Percentiles rank a stretch among this genome's conserved stretches.
Conservation (phyloP, 2,329 filamentous ascomycete genomes). For the Colletotrichum theobromicola region DNA sequence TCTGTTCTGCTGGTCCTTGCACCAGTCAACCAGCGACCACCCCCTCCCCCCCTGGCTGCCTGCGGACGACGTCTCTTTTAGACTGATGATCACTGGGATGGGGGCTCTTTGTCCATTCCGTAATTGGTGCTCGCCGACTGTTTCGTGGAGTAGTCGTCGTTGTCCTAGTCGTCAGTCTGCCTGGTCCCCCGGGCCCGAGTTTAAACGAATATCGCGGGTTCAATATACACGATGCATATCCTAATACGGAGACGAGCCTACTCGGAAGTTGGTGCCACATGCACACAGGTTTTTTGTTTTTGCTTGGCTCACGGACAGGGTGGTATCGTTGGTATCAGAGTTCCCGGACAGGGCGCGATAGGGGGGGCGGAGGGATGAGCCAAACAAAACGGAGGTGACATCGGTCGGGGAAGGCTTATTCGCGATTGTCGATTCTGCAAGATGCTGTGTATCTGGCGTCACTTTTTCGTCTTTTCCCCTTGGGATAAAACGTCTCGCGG, state of each 20-base stretch:
- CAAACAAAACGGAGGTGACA: neutral
- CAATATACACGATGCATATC: neutral
- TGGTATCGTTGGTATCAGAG: neutral
- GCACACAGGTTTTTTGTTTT: neutral
- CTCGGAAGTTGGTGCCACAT: neutral
- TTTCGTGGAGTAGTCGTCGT: neutral
- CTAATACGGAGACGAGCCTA: neutral
- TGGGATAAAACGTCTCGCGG: neutral
- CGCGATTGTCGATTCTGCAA: constrained; percentile 13
- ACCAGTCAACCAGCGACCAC: no score
- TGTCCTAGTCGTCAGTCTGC: neutral
- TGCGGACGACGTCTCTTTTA: neutral
- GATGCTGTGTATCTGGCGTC: constrained; percentile 21
- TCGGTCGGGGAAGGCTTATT: neutral
- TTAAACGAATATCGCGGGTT: neutral
- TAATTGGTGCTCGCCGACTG: neutral
- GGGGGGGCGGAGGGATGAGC: neutral
- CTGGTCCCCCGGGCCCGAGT: neutral
- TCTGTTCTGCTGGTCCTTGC: neutral
- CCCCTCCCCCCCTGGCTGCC: neutral
- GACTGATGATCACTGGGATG: neutral
- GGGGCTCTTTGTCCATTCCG: neutral
- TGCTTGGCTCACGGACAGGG: neutral
- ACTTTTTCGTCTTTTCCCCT: neutral
- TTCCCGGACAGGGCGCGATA: neutral